phyloP scores from a whole-genome alignment of 192 early-diverging fungal species.

The Coemansia sp. region DNA sequence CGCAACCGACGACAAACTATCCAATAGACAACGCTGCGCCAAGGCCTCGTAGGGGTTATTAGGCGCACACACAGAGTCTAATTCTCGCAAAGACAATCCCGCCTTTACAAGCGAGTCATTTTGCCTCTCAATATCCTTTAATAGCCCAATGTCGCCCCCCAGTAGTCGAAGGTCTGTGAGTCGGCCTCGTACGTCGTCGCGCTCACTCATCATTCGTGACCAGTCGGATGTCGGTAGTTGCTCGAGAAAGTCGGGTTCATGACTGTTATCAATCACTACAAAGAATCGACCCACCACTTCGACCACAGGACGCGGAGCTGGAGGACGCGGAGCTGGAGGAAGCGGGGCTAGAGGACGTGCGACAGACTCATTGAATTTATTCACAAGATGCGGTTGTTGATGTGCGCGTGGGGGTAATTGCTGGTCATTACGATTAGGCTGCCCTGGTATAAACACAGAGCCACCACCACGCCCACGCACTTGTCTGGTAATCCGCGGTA shows the following conservation, averaged over 20 bases:
- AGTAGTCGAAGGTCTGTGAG: conserved; percentile 13
- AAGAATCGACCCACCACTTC: background rate
- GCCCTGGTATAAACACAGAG: background rate
- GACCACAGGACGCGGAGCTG: background rate
- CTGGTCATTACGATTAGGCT: background rate
- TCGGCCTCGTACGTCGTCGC: conserved; percentile 25
- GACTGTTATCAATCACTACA: conserved; percentile 6
- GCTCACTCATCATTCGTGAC: conserved; percentile 46
- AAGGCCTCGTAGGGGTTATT: conserved; percentile 26
- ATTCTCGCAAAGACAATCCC: background rate
- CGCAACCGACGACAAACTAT: conserved; percentile 13
- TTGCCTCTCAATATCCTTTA: conserved; percentile 7
- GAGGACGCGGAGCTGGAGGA: too few species aligned
- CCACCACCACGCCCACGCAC: background rate
- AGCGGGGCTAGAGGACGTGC: too few species aligned
- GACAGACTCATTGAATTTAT: background rate
- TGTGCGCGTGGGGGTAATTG: conserved; percentile 4
- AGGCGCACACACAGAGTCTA: background rate
- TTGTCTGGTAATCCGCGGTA: conserved; percentile 11
- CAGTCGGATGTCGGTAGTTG: conserved; percentile 26
- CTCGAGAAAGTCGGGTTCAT: conserved; percentile 13
- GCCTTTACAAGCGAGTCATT: background rate
- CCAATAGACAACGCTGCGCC: background rate
- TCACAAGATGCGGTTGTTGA: background rate
- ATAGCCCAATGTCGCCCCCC: conserved; percentile 9